These are phyloP conservation scores for Chrysochromulina parva DNA, from an alignment of 78 protist species.

Conservation along the genomic window DNA sequence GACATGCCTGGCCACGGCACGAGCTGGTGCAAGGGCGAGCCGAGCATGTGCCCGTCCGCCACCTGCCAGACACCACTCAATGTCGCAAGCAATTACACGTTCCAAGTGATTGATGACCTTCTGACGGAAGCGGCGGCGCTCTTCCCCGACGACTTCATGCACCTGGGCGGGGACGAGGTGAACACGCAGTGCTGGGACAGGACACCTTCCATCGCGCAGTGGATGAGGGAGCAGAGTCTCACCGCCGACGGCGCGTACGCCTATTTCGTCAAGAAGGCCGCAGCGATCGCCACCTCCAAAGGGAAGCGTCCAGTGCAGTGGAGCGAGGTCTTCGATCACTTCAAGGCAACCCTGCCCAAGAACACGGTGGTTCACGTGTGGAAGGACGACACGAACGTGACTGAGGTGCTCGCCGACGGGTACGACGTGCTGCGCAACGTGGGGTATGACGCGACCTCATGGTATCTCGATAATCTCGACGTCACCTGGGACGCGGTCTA, in stretches of 20 bases:
- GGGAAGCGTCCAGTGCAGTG: slow-evolving; percentile 19
- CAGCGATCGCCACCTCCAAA: slow-evolving; percentile 19
- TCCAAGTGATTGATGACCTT: slow-evolving; percentile 6
- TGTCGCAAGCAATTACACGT: slow-evolving; percentile 49
- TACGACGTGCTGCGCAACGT: slow-evolving; percentile 15
- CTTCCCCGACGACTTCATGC: slow-evolving; percentile 63
- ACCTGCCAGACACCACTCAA: slow-evolving; percentile 74
- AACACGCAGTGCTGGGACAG: slow-evolving; percentile 77
- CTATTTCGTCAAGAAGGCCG: slow-evolving; percentile 47
- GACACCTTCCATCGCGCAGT: slow-evolving; percentile 26
- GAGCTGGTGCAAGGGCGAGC: slow-evolving; percentile 82
- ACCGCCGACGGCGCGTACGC: slow-evolving; percentile 39
- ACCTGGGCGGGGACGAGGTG: slow-evolving; percentile 87
- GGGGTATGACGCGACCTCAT: not conserved
- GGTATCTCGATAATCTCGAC: slow-evolving; percentile 58
- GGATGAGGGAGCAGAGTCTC: slow-evolving; percentile 55
- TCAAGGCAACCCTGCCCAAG: not conserved
- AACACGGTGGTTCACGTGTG: slow-evolving; percentile 11
- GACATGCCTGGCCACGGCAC: slow-evolving; percentile 92
- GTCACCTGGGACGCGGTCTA: slow-evolving; percentile 60
- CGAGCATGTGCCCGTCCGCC: slow-evolving; percentile 67
- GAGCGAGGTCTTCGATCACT: slow-evolving; percentile 46
- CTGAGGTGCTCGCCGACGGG: slow-evolving; percentile 35
- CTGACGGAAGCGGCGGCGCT: not conserved
- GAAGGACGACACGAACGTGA: not conserved